Percentiles rank a stretch among this genome's conserved stretches.
Conservation (phyloP, 1,139 yeast species). For the Citeromyces siamensis region DNA sequence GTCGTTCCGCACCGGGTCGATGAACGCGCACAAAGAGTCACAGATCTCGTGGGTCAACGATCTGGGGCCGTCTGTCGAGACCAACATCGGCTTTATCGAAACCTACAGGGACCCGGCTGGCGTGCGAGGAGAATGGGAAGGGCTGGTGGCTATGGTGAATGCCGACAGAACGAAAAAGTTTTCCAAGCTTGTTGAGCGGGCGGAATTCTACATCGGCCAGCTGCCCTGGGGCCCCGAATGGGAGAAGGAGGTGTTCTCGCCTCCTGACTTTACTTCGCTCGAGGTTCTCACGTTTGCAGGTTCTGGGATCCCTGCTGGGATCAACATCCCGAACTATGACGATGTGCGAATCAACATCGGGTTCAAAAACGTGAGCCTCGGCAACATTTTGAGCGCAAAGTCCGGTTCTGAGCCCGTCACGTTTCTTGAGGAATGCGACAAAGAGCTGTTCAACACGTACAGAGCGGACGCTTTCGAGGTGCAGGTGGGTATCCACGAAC, state of each 20-base stretch:
- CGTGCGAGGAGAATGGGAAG: conserved; percentile 91
- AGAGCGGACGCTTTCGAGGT: conserved; percentile 81
- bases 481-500: conserved; percentile 86
- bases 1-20: conserved; percentile 74
- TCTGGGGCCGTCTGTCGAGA: conserved; percentile 70
- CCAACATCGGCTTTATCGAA: conserved; percentile 83
- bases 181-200: conserved; percentile 52
- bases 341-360: conserved; percentile 76
- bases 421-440: conserved; percentile 41
- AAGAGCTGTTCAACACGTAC: conserved; percentile 51
- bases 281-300: conserved; percentile 88
- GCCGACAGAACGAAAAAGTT: conserved; percentile 78
- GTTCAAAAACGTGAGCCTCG: conserved; percentile 80
- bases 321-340: conserved; percentile 86
- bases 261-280: conserved; percentile 84
- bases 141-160: conserved; percentile 85
- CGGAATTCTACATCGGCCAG: conserved; percentile 47
- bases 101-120: conserved; percentile 90
- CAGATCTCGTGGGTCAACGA: conserved; percentile 87
- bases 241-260: conserved; percentile 78
- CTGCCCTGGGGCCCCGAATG: conserved; percentile 64
- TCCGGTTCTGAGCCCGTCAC: conserved; percentile 62
- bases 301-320: conserved; percentile 86
- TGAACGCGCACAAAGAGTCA: conserved; percentile 75
- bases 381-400: conserved; percentile 71